Base-by-base conservation (phyloP, 495 filamentous ascomycete genomes). In the Talaromyces wortmannii region DNA sequence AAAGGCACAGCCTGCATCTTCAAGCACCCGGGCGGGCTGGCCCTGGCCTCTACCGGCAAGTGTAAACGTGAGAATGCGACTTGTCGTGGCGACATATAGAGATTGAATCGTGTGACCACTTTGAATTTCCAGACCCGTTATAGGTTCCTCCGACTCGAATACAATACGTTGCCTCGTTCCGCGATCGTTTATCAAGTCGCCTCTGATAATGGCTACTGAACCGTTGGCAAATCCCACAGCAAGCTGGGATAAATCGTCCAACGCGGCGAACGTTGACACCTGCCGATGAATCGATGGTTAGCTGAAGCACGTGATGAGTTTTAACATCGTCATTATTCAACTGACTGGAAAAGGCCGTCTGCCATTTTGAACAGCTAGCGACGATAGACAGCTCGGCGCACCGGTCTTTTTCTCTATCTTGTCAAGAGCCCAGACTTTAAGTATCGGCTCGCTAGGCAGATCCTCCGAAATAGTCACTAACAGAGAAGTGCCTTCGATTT, bases 361-460 rank as follows among this genome's bases (percentile, higher is more conserved):
- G 13, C 89, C 91, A 76, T 97, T 98, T 59, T 92, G 88, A 52
- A 98, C 84, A 16, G 78, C 84, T 29, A 96, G 70, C 0, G 86
- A 92, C 49, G 88, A 95, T 60, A 92, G 78, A 64, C 95, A 97
- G 13, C 84, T 85, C 12, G 94, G 94, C 23, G 83, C 72, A 2
- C 91, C 91, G 10, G 86, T 95, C 78, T 96, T 97, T 79, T 90
- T 97, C 61, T 96, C 92, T 5, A 86, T 79, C 69, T 91, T 95
- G 67, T 98, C 92, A 57, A 98, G 74, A 30, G 90, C 92, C 94
- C 94, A 98, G 17, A 97, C 92, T 65, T 96, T 97, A 48, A 98
- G 67, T 6, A 91, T 77, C 0, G 94, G 92, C 58, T 97, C 90
- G 61, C 83, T 92, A 29, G 83, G 85, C 13, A 94, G 70, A 63